These are phyloP conservation scores for Litsea cubeba DNA, from an alignment of 164 flowering plant species.

Conservation along the genomic window DNA sequence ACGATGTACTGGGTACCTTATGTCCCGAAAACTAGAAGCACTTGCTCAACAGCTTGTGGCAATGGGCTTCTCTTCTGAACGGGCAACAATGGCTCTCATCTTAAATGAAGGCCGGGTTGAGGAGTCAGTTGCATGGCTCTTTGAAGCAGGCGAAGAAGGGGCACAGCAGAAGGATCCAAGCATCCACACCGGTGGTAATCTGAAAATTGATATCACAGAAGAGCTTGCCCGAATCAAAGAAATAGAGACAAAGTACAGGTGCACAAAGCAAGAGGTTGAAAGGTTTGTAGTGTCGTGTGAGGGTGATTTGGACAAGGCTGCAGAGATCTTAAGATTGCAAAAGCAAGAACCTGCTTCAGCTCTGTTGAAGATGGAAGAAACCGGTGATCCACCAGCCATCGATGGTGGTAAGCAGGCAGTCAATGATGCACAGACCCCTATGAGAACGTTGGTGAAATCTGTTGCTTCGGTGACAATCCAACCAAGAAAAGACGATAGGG, in stretches of 20 bases:
- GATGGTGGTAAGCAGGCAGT: conserved; percentile 23
- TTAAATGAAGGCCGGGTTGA: conserved; percentile 82
- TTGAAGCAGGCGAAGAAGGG: conserved; percentile 65
- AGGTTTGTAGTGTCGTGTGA: conserved; percentile 75
- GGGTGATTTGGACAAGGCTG: conserved; percentile 87
- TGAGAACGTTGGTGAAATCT: conserved; percentile 33
- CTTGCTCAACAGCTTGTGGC: conserved; percentile 85
- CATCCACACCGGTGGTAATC: conserved; percentile 36
- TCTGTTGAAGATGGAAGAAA: conserved; percentile 55
- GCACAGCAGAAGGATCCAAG: conserved; percentile 31
- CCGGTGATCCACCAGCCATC: conserved; percentile 32
- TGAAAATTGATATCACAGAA: conserved; percentile 82
- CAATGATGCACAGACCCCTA: conserved; percentile 16
- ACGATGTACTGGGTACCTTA: conserved; percentile 75
- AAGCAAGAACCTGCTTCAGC: conserved; percentile 49
- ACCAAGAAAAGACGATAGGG: conserved; percentile 55
- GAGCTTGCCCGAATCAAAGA: conserved; percentile 77
- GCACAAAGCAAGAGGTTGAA: conserved; percentile 85
- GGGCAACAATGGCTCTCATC: conserved; percentile 90
- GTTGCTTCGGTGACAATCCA: conserved; percentile 29
- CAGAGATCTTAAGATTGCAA: conserved; percentile 44
- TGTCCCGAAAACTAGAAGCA: conserved; percentile 84
- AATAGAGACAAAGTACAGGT: conserved; percentile 53
- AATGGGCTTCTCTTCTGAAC: conserved; percentile 86
- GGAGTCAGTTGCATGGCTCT: conserved; percentile 80